Conservation (phyloP, 768 basidiomycete species). For the Pilatotrama ljubarskyi region DNA sequence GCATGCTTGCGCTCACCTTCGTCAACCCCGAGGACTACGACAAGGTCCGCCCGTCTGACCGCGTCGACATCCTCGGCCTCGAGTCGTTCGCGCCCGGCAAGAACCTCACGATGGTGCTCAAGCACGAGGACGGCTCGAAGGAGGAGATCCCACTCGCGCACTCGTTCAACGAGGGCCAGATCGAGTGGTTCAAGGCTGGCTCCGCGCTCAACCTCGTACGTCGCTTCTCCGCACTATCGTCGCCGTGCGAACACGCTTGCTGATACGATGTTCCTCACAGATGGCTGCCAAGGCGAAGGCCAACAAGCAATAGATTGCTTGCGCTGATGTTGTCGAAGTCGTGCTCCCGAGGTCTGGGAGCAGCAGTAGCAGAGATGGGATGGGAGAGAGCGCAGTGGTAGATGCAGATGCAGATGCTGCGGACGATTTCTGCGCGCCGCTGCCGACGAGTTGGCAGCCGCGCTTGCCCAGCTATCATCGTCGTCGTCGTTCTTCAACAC, state of each 20-base stretch:
- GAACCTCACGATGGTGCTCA: constrained; percentile 79
- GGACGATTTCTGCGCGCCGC: constrained; percentile 15
- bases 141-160: constrained; percentile 84
- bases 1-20: constrained; percentile 96
- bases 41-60: constrained; percentile 84
- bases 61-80: constrained; percentile 86
- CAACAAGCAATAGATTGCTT: constrained; percentile 28
- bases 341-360: background rate
- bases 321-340: background rate
- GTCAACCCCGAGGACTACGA: constrained; percentile 92
- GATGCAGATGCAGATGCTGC: constrained; percentile 10
- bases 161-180: constrained; percentile 96
- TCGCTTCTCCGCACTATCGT: constrained; percentile 9
- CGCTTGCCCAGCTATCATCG: constrained; percentile 7
- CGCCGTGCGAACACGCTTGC: background rate
- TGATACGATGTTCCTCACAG: constrained; percentile 33
- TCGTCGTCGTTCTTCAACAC: background rate
- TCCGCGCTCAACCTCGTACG: constrained; percentile 86
- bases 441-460: background rate
- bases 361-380: background rate
- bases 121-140: constrained; percentile 78
- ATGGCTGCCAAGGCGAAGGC: constrained; percentile 68
- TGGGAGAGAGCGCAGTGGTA: background rate
- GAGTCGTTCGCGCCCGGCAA: constrained; percentile 89
- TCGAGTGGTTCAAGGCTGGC: constrained; percentile 98